Percentiles rank a stretch among this genome's conserved stretches.
These are phyloP conservation scores for Clarireedia sp. DNA, from an alignment of 2,329 filamentous ascomycete species.

Conservation along the genomic window DNA sequence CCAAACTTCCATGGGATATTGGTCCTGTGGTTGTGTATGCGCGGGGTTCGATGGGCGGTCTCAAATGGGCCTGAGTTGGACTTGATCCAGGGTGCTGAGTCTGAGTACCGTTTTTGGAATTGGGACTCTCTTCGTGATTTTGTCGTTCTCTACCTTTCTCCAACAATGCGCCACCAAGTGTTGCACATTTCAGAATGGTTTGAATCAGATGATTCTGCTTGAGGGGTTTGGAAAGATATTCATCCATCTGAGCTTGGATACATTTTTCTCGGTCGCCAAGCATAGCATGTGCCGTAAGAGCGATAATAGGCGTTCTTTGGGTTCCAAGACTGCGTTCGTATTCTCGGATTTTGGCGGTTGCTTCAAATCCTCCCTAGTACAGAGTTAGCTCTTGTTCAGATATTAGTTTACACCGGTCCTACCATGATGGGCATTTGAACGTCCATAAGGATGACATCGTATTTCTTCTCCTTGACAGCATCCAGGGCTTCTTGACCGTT, in stretches of 20 bases:
- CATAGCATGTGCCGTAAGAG: constrained; percentile 96
- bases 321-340: constrained; percentile 78
- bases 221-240: constrained; percentile 92
- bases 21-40: constrained; percentile 63
- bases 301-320: constrained; percentile 87
- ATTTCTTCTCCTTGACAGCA: constrained; percentile 83
- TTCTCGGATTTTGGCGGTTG: constrained; percentile 91
- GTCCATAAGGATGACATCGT: constrained; percentile 97
- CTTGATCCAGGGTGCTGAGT: constrained; percentile 10
- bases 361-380: constrained; percentile 80
- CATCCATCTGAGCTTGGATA: constrained; percentile 98
- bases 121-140: constrained; percentile 25
- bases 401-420: constrained; percentile 29
- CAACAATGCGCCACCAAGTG: constrained; percentile 73
- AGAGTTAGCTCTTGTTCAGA: constrained; percentile 31
- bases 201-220: constrained; percentile 97
- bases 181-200: constrained; percentile 94
- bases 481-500: constrained; percentile 92
- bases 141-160: constrained; percentile 62
- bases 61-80: constrained; percentile 19
- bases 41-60: constrained; percentile 52
- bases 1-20: constrained; percentile 44
- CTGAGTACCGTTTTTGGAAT: constrained; percentile 15
- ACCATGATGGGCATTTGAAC: constrained; percentile 99
- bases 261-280: constrained; percentile 96